These are phyloP conservation scores for Backusella circina DNA, from an alignment of 192 early-diverging fungal species.

Conservation along the genomic window DNA sequence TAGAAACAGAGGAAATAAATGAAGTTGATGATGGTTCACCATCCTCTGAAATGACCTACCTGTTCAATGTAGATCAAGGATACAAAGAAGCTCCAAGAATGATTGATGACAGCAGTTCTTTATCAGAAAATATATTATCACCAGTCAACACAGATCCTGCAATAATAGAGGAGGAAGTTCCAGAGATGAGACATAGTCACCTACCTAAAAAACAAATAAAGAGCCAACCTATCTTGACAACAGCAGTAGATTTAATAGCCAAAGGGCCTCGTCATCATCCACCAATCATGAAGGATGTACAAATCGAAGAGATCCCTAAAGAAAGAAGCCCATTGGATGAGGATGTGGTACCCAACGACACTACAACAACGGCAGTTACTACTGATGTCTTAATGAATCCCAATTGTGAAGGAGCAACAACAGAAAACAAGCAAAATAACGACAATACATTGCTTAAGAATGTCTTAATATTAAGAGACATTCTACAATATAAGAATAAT, in stretches of 20 bases:
- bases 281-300: neutral
- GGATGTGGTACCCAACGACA: neutral
- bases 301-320: neutral
- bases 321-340: neutral
- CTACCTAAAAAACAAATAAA: too few relatives aligned
- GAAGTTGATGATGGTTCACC: too few relatives aligned
- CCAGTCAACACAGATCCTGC: too few relatives aligned
- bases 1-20: too few relatives aligned
- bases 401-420: neutral
- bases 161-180: too few relatives aligned
- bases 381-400: neutral
- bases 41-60: too few relatives aligned
- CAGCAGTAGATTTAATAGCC: neutral
- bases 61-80: too few relatives aligned
- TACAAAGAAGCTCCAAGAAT: too few relatives aligned
- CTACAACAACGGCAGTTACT: neutral
- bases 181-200: too few relatives aligned
- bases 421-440: neutral
- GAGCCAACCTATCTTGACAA: too few relatives aligned
- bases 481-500: neutral
- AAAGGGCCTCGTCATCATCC: neutral
- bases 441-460: neutral
- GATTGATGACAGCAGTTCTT: too few relatives aligned
- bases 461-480: neutral
- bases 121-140: too few relatives aligned